Conservation (phyloP, 164 flowering plant genomes). For the Dillenia suffruticosa region DNA sequence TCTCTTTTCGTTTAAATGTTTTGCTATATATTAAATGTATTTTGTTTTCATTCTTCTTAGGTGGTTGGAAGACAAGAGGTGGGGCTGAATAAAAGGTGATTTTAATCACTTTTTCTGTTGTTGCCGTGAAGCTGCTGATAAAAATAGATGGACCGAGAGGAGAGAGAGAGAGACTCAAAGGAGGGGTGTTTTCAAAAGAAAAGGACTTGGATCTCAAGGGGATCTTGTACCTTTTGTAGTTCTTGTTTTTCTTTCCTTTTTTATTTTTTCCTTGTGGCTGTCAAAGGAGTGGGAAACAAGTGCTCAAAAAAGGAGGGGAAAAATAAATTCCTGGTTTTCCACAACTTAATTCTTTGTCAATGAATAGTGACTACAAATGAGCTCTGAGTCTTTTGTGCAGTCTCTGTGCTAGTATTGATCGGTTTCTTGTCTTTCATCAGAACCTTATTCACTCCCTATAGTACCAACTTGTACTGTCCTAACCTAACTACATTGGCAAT, state of each 20-base stretch:
- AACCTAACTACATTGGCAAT: too few species aligned
- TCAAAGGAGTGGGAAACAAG: slow-evolving; percentile 59
- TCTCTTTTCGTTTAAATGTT: background rate
- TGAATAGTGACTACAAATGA: slow-evolving; percentile 15
- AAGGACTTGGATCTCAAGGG: slow-evolving; percentile 19
- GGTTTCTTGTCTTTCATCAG: too few species aligned
- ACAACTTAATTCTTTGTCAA: slow-evolving; percentile 12
- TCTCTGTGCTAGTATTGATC: background rate
- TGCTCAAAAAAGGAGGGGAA: slow-evolving; percentile 25
- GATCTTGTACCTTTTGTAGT: slow-evolving; percentile 17
- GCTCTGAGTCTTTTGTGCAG: slow-evolving; percentile 9
- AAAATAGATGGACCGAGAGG: slow-evolving; percentile 1
- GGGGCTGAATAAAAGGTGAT: slow-evolving; percentile 31
- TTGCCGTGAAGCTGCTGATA: slow-evolving; percentile 1
- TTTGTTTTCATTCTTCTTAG: slow-evolving; percentile 16
- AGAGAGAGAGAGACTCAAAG: too few species aligned
- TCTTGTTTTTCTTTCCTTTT: slow-evolving; percentile 8
- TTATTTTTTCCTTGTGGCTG: slow-evolving; percentile 30
- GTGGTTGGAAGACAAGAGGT: slow-evolving; percentile 36
- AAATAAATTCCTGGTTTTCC: slow-evolving; percentile 12
- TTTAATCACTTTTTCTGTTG: slow-evolving; percentile 9
- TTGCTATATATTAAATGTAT: too few species aligned
- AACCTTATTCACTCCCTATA: too few species aligned
- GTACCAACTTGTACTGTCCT: too few species aligned
- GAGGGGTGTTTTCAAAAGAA: slow-evolving; percentile 15